Evolutionary conservation across 192 early-diverging fungal genomes (phyloP), one percentile per base, ranked within the genome.

Genomic region (Cetraspora pellucida): DNA sequence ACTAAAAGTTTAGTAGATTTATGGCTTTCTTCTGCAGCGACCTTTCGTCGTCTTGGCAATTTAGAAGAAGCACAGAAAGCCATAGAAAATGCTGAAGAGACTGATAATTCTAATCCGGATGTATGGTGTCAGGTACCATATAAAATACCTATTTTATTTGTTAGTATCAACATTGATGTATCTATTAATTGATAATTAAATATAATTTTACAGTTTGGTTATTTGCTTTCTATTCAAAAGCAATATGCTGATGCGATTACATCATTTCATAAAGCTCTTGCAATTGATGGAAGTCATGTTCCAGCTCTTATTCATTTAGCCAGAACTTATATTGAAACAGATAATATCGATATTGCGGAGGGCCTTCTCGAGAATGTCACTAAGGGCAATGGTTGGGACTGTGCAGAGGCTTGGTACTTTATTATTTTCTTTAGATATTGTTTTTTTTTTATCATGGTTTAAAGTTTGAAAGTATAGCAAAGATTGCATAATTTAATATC

Each of bases 401-500:
- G 78, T 72, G 86, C 89, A 25, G 89, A 91, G 80, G 88, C 88
- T 17, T 91, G 89, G 89, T 82, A 78, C 7, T 37, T 37, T 37
- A 37, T 37, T 37, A 37, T 37, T 6, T 37, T 37, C 37, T 37
- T 37, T 7, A 37, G 37, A 37, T 37, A 37, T 37, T 68, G 47
- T 69, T 37, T 10, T 44, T 72, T 60, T 10, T 44, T 72, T 60
- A 37, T 21, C 52, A 3, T 72, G 25, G 27, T 5, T 23, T 19
- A 9, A 68, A 16, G 16, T 31, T n/a, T 37, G 11, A n/a, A n/a
- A n/a, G n/a, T n/a, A n/a, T n/a, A n/a, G n/a, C n/a, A n/a, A n/a
- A n/a, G n/a, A n/a, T n/a, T n/a, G n/a, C n/a, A n/a, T n/a, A n/a
- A n/a, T n/a, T n/a, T n/a, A n/a, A n/a, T n/a, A n/a, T n/a, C n/a